Conservation (phyloP, 2,329 filamentous ascomycete genomes). For the Fusarium udum region DNA sequence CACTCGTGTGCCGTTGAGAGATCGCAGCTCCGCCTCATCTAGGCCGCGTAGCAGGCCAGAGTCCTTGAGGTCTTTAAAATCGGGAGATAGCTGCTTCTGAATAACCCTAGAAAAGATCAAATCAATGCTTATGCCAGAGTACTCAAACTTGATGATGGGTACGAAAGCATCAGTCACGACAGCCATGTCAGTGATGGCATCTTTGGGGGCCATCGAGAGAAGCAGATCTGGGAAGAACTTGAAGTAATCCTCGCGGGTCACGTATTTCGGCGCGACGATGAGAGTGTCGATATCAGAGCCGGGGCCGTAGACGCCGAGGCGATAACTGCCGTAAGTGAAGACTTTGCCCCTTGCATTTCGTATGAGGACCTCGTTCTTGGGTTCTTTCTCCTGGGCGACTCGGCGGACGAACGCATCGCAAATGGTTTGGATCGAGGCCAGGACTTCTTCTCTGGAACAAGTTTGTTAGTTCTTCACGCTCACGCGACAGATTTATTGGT, state of each 20-base stretch:
- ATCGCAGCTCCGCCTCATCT: slow-evolving; percentile 86
- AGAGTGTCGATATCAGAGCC: slow-evolving; percentile 98
- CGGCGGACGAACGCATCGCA: slow-evolving; percentile 87
- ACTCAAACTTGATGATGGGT: slow-evolving; percentile 97
- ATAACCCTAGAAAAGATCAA: slow-evolving; percentile 85
- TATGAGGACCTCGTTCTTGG: slow-evolving; percentile 77
- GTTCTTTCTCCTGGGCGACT: slow-evolving; percentile 77
- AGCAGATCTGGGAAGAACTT: slow-evolving; percentile 84
- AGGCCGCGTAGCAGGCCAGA: slow-evolving; percentile 86
- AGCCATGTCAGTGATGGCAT: slow-evolving; percentile 85
- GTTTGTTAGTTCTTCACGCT: slow-evolving; percentile 10
- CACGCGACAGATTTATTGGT: not conserved
- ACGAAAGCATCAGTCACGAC: slow-evolving; percentile 91
- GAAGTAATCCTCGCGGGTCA: slow-evolving; percentile 92
- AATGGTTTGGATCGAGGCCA: slow-evolving; percentile 80
- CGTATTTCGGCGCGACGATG: slow-evolving; percentile 89
- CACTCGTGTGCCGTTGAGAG: slow-evolving; percentile 92
- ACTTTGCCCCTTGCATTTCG: slow-evolving; percentile 90
- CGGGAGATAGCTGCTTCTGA: slow-evolving; percentile 73
- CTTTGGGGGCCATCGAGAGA: slow-evolving; percentile 76
- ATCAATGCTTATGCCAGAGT: slow-evolving; percentile 91
- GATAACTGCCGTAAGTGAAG: slow-evolving; percentile 96
- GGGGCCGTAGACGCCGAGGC: slow-evolving; percentile 91
- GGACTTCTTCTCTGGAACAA: slow-evolving; percentile 59
- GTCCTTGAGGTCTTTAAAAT: slow-evolving; percentile 78